Conservation (phyloP, 75 land plant genomes). For the Larix kaempferi region DNA sequence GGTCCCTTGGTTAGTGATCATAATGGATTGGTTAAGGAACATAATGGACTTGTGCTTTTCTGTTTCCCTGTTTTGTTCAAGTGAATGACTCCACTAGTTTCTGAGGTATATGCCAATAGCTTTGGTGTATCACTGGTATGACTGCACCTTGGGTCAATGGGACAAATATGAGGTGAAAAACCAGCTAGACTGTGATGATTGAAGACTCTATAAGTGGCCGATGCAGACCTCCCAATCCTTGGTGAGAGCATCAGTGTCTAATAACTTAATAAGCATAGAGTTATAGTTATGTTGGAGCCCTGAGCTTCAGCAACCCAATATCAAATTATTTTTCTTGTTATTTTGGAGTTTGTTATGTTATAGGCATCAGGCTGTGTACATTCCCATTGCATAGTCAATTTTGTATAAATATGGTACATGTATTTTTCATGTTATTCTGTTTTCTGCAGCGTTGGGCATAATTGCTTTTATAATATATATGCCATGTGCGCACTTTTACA, state of each 20-base stretch:
- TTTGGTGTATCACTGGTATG: too few relatives aligned
- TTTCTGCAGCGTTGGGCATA: neutral
- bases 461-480: neutral
- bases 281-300: neutral
- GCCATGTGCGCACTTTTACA: neutral
- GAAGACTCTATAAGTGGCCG: too few relatives aligned
- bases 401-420: neutral
- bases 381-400: neutral
- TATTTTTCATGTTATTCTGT: neutral
- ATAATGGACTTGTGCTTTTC: neutral
- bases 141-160: too few relatives aligned
- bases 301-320: neutral
- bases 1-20: too few relatives aligned
- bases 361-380: too few relatives aligned
- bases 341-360: too few relatives aligned
- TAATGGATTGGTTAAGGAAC: too few relatives aligned
- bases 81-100: neutral
- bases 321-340: too few relatives aligned
- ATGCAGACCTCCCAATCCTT: neutral
- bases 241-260: neutral
- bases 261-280: too few relatives aligned
- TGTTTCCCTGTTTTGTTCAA: neutral
- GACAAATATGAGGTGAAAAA: too few relatives aligned
- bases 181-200: too few relatives aligned
- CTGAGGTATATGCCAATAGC: too few relatives aligned